Evolutionary conservation across 345 rosid genomes (phyloP), one percentile per base, ranked within the genome.

Genomic region (Salix brachista): DNA sequence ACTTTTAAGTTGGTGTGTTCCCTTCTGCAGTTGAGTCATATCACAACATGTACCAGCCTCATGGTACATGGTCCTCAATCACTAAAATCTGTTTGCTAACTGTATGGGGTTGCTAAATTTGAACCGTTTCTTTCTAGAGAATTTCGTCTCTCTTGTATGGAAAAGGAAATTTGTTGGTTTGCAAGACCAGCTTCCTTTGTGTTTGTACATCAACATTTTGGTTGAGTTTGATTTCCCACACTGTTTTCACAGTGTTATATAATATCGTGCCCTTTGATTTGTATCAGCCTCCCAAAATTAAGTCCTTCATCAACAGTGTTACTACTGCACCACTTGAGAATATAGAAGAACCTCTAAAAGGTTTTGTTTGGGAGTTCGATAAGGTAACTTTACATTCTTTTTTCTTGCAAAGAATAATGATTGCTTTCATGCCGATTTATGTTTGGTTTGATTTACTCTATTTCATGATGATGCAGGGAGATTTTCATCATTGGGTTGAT

Each of bases 401-500:
- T 60, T 44, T 77, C 18, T 69, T 11, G 19, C 77, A 4, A 36
- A 34, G 4, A 67, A 23, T 70, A 70, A 44, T 60, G 58, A 60
- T 69, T 44, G 17, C 26, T 74, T 1, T 58, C 19, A 44, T 67
- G 75, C 21, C 10, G 50, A 62, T 61, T 21, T 16, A 26, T 16
- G 2, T 50, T 21, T 21, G 66, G 67, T 79, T 79, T 77, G 21
- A 80, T 72, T 76, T 69, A 80, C 13, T 12, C 32, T 46, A 28
- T 79, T 71, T 77, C 8, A 71, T 48, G 19, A 66, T 85, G 60
- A 4, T 81, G 82, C 90, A 95, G 99, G 99, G 99, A 65, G 97
- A 95, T 84, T 95, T 95, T 80, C 97, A 93, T 88, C 99, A 95
- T 39, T 95, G 99, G 99, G 93, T 91, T 83, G 99, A 95, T 81